phyloP scores from a whole-genome alignment of 208 protist genomes.

The Crithidia expoeki region DNA sequence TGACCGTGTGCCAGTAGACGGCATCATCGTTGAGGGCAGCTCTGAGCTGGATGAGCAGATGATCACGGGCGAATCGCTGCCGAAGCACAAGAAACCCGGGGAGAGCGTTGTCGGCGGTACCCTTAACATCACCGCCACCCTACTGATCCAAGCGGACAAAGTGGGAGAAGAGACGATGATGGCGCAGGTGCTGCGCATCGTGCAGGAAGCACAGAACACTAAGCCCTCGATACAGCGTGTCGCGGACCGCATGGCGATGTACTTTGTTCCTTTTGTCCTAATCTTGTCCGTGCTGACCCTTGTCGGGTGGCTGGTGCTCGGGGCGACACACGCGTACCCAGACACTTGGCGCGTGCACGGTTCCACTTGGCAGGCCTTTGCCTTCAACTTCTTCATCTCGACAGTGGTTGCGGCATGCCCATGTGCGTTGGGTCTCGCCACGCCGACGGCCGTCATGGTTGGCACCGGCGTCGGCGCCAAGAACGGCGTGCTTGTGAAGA shows the following conservation, averaged over 20 bases:
- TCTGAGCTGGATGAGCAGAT: constrained; percentile 95
- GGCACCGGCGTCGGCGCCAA: constrained; percentile 94
- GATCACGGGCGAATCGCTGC: constrained; percentile 94
- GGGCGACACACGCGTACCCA: constrained; percentile 64
- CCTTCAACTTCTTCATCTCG: constrained; percentile 94
- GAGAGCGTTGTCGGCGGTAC: constrained; percentile 78
- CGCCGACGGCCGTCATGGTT: constrained; percentile 97
- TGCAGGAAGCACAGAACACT: constrained; percentile 95
- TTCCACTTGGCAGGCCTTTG: constrained; percentile 68
- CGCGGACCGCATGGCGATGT: constrained; percentile 87
- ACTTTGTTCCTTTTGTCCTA: constrained; percentile 96
- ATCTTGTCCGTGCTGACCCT: constrained; percentile 88
- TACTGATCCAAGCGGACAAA: constrained; percentile 67
- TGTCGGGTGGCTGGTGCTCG: constrained; percentile 89
- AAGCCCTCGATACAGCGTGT: constrained; percentile 96
- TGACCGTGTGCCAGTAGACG: constrained; percentile 93
- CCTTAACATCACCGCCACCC: constrained; percentile 68
- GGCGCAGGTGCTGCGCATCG: constrained; percentile 94
- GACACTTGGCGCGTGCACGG: constrained; percentile 48
- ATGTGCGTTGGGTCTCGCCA: constrained; percentile 97
- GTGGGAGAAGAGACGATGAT: constrained; percentile 91
- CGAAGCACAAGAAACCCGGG: constrained; percentile 59
- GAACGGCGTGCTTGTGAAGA: constrained; percentile 95
- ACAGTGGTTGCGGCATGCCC: constrained; percentile 97
- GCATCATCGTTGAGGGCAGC: constrained; percentile 75